Base-by-base conservation (phyloP, 2,329 filamentous ascomycete species). In the Lasiodiplodia citricola region DNA sequence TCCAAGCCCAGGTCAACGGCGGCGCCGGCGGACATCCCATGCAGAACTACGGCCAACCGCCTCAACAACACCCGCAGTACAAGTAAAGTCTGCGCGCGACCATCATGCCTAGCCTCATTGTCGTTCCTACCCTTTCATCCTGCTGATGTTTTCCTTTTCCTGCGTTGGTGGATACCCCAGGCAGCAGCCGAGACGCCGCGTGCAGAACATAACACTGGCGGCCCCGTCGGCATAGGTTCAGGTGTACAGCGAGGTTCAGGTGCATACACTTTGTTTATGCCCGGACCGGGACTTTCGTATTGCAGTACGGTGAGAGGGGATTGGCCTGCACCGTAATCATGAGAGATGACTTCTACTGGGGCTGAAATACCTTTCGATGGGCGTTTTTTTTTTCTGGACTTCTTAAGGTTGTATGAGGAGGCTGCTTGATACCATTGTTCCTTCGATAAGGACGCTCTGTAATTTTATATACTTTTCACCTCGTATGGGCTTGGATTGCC, bases 1-100 rank as follows among this genome's bases (percentile, higher is more conserved):
- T 80, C n/a, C 73, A 75, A 70, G 72, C 74, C 64, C 76, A 78
- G 70, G 73, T 79, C 37, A 62, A 68, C 37, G 66, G 66, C 47
- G 57, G 57, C 38, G 58, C 44, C 50, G 35, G 31, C 69, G 72
- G 64, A 25, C 70, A 31, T 52, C 54, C 65, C 8, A 68, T 67
- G 62, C 63, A 67, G 28, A 47, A 54, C 41, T 69, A 66, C 50
- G 68, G 60, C 31, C 62, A 66, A 51, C 62, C 57, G 37, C 68
- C 58, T 3, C 58, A 68, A 13, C 67, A 62, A 18, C 68, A 65
- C 14, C 68, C 57, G 64, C 65, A 68, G 35, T 70, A 71, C 60
- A 71, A 71, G 65, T 71, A 64, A 37, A 63, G 44, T 47, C 58
- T 50, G 41, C 58, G 44, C 28, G n/a, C 47, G 23, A 63, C 7